Conservation (phyloP, 1,284 basidiomycete species). For the Fomitopsis schrenkii region DNA sequence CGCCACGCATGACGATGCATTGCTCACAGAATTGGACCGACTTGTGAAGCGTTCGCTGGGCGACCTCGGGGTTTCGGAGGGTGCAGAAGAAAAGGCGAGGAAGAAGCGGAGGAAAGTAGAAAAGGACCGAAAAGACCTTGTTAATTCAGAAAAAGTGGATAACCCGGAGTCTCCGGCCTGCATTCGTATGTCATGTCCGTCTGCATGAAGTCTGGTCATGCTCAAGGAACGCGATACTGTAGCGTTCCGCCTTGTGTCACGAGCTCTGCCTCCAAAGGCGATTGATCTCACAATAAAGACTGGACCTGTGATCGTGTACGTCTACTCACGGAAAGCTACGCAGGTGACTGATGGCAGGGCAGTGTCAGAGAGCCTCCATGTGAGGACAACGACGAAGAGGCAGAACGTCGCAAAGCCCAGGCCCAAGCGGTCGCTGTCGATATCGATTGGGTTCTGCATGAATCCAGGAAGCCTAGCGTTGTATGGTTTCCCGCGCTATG, state of each 20-base stretch:
- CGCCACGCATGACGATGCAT: slow-evolving; percentile 2
- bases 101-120: slow-evolving; percentile 11
- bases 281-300: slow-evolving; percentile 25
- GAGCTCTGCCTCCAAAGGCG: slow-evolving; percentile 16
- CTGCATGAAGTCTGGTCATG: neutral
- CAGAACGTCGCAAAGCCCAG: slow-evolving; percentile 19
- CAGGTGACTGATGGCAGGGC: neutral
- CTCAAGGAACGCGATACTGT: neutral
- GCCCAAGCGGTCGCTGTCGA: slow-evolving; percentile 30
- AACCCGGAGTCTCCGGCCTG: neutral
- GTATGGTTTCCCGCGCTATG: slow-evolving; percentile 17
- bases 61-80: slow-evolving; percentile 8
- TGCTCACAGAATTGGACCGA: slow-evolving; percentile 21
- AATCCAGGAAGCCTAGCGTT: slow-evolving; percentile 15
- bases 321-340: neutral
- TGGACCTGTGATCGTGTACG: slow-evolving; percentile 22
- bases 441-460: slow-evolving; percentile 21
- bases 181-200: neutral
- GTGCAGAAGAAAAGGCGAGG: slow-evolving; percentile 3
- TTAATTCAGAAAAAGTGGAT: neutral
- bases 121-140: neutral
- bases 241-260: slow-evolving; percentile 33
- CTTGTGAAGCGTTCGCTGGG: slow-evolving; percentile 25
- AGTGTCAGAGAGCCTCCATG: slow-evolving; percentile 25
- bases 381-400: slow-evolving; percentile 28